phyloP scores from a whole-genome alignment of 1,284 basidiomycete genomes.

The Meripilus lineatus region DNA sequence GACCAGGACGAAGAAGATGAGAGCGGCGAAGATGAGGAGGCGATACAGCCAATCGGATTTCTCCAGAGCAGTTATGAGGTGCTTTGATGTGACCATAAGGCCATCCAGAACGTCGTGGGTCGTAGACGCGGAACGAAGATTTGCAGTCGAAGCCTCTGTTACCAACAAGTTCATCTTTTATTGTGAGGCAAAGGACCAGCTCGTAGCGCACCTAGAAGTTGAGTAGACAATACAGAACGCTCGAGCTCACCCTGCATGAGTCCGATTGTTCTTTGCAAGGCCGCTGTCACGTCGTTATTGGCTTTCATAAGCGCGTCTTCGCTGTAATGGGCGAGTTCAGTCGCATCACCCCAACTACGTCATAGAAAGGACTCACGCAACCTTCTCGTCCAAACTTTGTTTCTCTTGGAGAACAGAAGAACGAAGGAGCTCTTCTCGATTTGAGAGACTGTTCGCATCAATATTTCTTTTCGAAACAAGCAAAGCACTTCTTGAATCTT shows the following conservation, averaged over 20 bases:
- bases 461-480: conserved; percentile 68
- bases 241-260: conserved; percentile 91
- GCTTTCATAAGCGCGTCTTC: conserved; percentile 87
- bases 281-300: conserved; percentile 82
- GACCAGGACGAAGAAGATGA: conserved; percentile 81
- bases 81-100: conserved; percentile 74
- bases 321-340: conserved; percentile 29
- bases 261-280: conserved; percentile 76
- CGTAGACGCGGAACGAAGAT: conserved; percentile 67
- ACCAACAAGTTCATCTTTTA: too few relatives aligned
- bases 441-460: conserved; percentile 52
- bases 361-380: conserved; percentile 37
- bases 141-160: conserved; percentile 76
- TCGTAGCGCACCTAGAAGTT: conserved; percentile 70
- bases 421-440: conserved; percentile 60
- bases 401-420: conserved; percentile 46
- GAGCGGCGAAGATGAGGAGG: conserved; percentile 71
- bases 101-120: conserved; percentile 77
- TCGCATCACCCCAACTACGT: conserved; percentile 1
- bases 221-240: conserved; percentile 77
- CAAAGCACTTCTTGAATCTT: conserved; percentile 59
- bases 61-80: conserved; percentile 81
- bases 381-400: conserved; percentile 45
- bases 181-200: too few relatives aligned
- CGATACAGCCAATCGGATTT: conserved; percentile 91